Evolutionary conservation across 306 rosid genomes (phyloP).

Genomic region (Albizia julibrissin): DNA sequence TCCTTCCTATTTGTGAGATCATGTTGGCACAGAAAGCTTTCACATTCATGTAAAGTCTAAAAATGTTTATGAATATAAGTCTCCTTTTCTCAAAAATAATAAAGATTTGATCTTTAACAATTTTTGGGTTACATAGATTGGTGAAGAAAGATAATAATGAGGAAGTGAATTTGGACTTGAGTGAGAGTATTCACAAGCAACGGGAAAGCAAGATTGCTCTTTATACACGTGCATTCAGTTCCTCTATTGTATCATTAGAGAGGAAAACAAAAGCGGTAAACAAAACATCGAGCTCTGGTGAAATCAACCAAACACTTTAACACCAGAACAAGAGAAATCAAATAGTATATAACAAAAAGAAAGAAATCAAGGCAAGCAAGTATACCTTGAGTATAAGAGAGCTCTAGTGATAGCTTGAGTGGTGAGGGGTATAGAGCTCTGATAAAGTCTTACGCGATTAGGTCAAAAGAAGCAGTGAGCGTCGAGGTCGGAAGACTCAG

Average conservation of each 20-base stretch:
- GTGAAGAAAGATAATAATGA: not conserved
- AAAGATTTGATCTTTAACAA: not conserved
- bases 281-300: not conserved
- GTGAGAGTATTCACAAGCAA: too few species aligned
- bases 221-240: not conserved
- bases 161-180: not conserved
- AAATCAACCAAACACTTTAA: not conserved
- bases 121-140: not conserved
- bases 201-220: not conserved
- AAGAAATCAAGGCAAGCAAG: not conserved
- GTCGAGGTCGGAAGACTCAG: too few species aligned
- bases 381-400: too few species aligned
- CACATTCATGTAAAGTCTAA: conserved; percentile 83
- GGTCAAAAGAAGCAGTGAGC: too few species aligned
- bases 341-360: not conserved
- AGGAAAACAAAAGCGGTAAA: not conserved
- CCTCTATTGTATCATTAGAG: not conserved
- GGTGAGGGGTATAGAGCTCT: too few species aligned
- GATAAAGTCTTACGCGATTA: too few species aligned
- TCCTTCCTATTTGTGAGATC: conserved; percentile 57
- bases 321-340: not conserved
- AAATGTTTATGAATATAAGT: not conserved
- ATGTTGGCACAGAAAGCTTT: conserved; percentile 60
- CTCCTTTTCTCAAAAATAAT: not conserved
- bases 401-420: too few species aligned